Conservation (phyloP, 441 rosid species). For the Arabidopsis hybrid region DNA sequence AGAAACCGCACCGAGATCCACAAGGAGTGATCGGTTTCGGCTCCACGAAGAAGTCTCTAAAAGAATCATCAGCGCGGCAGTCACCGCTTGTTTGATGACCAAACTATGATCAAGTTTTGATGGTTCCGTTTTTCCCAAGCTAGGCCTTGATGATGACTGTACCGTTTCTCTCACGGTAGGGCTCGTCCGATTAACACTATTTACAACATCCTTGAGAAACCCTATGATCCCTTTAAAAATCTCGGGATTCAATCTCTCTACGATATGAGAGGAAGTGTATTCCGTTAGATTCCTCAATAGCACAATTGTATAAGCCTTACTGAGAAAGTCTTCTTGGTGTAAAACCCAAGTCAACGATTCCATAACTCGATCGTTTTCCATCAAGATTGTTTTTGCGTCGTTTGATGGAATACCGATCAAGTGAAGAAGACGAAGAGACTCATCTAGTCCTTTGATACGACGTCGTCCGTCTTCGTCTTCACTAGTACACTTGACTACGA, state of each 20-base stretch:
- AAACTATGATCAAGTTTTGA: constrained; percentile 33
- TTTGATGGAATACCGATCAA: constrained; percentile 47
- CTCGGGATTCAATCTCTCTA: constrained; percentile 55
- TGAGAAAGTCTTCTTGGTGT: constrained; percentile 41
- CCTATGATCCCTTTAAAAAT: constrained; percentile 51
- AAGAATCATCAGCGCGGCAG: constrained; percentile 55
- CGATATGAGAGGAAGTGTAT: constrained; percentile 44
- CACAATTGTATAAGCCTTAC: constrained; percentile 50
- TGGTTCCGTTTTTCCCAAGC: constrained; percentile 3
- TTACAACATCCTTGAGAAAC: constrained; percentile 44
- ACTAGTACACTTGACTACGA: constrained; percentile 44
- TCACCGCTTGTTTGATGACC: constrained; percentile 49
- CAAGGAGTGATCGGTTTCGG: constrained; percentile 56
- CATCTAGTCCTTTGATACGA: constrained; percentile 48
- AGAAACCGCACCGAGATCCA: constrained; percentile 55
- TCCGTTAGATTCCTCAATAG: constrained; percentile 50
- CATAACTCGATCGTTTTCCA: constrained; percentile 47
- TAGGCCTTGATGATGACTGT: constrained; percentile 29
- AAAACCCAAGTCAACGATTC: constrained; percentile 60
- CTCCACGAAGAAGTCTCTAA: constrained; percentile 58
- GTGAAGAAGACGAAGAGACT: constrained; percentile 57
- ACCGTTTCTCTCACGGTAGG: constrained; percentile 26
- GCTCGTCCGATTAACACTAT: not conserved
- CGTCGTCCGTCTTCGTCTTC: constrained; percentile 26
- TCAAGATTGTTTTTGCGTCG: constrained; percentile 42